phyloP scores from a whole-genome alignment of 2,329 filamentous ascomycete genomes.

The Alternaria solani region DNA sequence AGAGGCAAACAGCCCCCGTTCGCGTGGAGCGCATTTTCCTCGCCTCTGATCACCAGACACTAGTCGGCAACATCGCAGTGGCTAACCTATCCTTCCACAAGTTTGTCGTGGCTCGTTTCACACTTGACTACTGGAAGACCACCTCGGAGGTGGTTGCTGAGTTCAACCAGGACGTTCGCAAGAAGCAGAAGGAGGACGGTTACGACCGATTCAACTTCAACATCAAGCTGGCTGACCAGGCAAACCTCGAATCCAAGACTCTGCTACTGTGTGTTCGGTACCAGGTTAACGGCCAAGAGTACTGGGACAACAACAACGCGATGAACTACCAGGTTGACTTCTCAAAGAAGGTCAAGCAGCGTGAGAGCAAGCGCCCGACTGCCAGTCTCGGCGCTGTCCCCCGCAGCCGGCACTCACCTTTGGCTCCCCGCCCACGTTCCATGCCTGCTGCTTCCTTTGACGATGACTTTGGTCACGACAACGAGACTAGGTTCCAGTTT shows the following conservation, averaged over 20 bases:
- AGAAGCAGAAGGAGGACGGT: slow-evolving; percentile 69
- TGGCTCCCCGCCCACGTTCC: slow-evolving; percentile 57
- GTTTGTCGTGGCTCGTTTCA: slow-evolving; percentile 88
- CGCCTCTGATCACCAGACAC: slow-evolving; percentile 83
- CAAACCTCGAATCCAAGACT: slow-evolving; percentile 91
- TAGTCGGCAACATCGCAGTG: slow-evolving; percentile 84
- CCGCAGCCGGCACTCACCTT: slow-evolving; percentile 58
- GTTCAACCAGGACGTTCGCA: slow-evolving; percentile 79
- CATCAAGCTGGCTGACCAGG: slow-evolving; percentile 90
- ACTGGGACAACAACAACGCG: slow-evolving; percentile 91
- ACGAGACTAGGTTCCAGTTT: slow-evolving; percentile 59
- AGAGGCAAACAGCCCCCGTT: slow-evolving; percentile 72
- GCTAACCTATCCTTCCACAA: slow-evolving; percentile 92
- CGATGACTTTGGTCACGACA: slow-evolving; percentile 72
- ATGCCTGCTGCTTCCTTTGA: slow-evolving; percentile 65
- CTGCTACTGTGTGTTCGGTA: slow-evolving; percentile 93
- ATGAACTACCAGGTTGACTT: slow-evolving; percentile 97
- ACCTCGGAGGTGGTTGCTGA: slow-evolving; percentile 94
- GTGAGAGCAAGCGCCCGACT: slow-evolving; percentile 53
- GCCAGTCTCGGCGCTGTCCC: slow-evolving; percentile 62
- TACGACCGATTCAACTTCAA: slow-evolving; percentile 93
- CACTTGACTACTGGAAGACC: slow-evolving; percentile 98
- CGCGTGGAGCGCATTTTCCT: slow-evolving; percentile 86
- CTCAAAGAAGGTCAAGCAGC: slow-evolving; percentile 73
- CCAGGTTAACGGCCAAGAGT: slow-evolving; percentile 81